Base-by-base conservation (phyloP, 257 asterid species). In the Schizonepeta tenuifolia region DNA sequence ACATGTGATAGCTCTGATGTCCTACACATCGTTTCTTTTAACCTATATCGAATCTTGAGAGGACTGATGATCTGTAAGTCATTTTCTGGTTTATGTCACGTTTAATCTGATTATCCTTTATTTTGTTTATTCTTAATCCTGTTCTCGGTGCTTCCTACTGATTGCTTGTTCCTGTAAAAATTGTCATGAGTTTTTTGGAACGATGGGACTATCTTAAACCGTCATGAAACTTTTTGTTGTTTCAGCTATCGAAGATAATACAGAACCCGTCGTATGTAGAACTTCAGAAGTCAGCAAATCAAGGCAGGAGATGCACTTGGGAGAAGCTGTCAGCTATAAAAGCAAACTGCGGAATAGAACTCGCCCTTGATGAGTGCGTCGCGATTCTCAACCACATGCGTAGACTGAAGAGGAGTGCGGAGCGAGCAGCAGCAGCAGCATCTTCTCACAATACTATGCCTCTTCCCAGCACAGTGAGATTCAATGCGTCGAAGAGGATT, bases 271-370 rank as follows among this genome's bases (percentile, higher is more conserved):
- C 98, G 2, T 85, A 88, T 17, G 75, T 70, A 64, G 99, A 94
- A 61, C 85, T 90, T 68, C 98, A 90, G 65, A 92, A 90, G 72
- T 85, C 98, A 26, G 95, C 96, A 38, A 87, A 91, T 74, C 99
- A 94, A 74, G 99, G 99, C 31, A 83, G 98, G 65, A 83, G 98
- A 41, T 91, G 96, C 82, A 94, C 93, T 7, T 94, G 98, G 98
- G 99, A 94, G 90, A 94, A 94, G 82, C 91, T 94, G 18, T 89
- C 98, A 2, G 89, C 97, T 33, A 89, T 94, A 14, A 94, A 91
- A 85, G 97, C 96, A 15, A 94, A 94, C 72, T 94, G 99, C 26
- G 98, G 97, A 46, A 94, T 94, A 38, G 99, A 94, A 60, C 96
- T 94, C 43, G 96, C 93, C 56, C 95, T 94, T 2, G 99, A 94